phyloP scores from a whole-genome alignment of 2,329 filamentous ascomycete genomes.

The Pyrenochaeta sp. region DNA sequence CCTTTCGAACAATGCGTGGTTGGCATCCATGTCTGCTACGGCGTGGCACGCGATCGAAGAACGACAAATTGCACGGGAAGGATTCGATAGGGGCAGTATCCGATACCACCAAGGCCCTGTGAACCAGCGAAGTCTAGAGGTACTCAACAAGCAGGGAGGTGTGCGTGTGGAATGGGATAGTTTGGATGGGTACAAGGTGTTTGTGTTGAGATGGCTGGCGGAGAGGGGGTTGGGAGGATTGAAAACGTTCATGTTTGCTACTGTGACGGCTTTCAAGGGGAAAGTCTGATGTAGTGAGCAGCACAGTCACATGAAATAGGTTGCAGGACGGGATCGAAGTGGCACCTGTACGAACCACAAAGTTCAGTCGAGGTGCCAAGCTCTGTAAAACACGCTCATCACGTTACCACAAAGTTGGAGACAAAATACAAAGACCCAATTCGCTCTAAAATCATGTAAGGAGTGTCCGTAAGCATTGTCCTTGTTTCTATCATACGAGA shows the following conservation, averaged over 20 bases:
- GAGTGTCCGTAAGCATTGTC: no score
- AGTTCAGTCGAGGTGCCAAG: no score
- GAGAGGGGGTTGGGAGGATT: slow-evolving; percentile 70
- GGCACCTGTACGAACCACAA: no score
- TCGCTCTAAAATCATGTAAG: no score
- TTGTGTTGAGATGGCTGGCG: slow-evolving; percentile 74
- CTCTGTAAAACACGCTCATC: no score
- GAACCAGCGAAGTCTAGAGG: slow-evolving; percentile 69
- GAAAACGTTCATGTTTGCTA: slow-evolving; percentile 76
- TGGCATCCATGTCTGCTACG: slow-evolving; percentile 55
- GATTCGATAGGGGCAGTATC: slow-evolving; percentile 26
- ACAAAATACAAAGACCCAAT: no score
- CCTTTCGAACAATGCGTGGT: slow-evolving; percentile 54
- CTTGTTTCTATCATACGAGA: no score
- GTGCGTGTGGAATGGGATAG: slow-evolving; percentile 73
- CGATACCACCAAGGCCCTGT: slow-evolving; percentile 62
- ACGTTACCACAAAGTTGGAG: no score
- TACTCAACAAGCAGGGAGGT: slow-evolving; percentile 71
- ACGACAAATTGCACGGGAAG: slow-evolving; percentile 45
- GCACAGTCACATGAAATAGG: no score
- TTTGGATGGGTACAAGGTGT: slow-evolving; percentile 76
- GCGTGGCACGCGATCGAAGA: slow-evolving; percentile 59
- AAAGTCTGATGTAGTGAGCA: no score
- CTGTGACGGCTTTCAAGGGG: slow-evolving; percentile 74
- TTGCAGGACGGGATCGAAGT: no score